Evolutionary conservation across 345 rosid species (phyloP).

Genomic region (Populus tremula): DNA sequence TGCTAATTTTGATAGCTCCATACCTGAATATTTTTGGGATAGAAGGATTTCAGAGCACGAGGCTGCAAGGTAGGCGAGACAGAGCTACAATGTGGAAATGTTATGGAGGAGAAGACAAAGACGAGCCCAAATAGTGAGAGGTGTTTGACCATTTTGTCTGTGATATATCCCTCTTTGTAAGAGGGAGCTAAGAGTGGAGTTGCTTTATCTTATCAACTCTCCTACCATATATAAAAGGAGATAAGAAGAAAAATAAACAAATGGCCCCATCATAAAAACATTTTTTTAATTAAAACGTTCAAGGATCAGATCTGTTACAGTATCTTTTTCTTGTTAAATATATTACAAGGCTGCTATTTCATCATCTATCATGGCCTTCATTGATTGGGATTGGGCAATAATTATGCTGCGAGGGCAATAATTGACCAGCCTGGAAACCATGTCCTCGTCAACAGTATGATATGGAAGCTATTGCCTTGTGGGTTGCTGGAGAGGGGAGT

Average conservation of each 20-base stretch:
- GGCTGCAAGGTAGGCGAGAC: background rate
- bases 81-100: background rate
- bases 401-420: background rate
- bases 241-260: background rate
- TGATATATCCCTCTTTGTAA: background rate
- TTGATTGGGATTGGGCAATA: too few species aligned
- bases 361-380: too few species aligned
- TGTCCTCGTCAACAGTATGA: background rate
- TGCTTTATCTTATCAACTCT: background rate
- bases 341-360: too few species aligned
- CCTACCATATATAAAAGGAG: background rate
- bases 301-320: too few species aligned
- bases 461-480: background rate
- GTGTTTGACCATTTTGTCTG: conserved; percentile 2
- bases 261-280: too few species aligned
- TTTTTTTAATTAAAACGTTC: too few species aligned
- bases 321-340: too few species aligned
- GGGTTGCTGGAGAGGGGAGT: background rate
- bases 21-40: conserved; percentile 3
- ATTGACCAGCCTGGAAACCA: background rate
- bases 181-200: background rate
- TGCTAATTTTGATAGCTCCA: background rate
- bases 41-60: background rate
- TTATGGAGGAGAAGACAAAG: conserved; percentile 5
- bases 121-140: background rate